These are phyloP conservation scores for Kurtzmaniella cleridarum DNA, from an alignment of 805 yeast genomes.

Conservation along the genomic window DNA sequence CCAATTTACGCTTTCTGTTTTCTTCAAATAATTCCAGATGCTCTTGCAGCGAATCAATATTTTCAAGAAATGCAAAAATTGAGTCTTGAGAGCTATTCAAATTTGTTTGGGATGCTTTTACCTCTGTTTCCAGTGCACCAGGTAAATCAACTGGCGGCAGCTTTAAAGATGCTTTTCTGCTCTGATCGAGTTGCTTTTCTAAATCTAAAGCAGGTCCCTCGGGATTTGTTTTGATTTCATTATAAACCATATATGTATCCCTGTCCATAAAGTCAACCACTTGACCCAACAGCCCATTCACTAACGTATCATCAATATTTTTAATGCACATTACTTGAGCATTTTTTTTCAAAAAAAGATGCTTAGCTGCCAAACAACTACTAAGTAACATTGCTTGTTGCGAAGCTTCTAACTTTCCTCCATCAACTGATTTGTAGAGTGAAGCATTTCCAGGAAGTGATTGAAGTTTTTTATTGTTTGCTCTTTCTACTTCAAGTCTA, in stretches of 20 bases:
- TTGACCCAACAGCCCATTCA: conserved; percentile 73
- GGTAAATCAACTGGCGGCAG: too few relatives aligned
- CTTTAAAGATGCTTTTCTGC: conserved; percentile 6
- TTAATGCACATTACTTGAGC: conserved; percentile 84
- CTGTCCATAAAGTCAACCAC: conserved; percentile 51
- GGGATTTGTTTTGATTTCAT: conserved; percentile 13
- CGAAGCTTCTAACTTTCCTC: conserved; percentile 43
- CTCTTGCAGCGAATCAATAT: conserved; percentile 5
- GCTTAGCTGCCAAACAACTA: conserved; percentile 59
- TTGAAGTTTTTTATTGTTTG: conserved; percentile 49
- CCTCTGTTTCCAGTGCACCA: too few relatives aligned
- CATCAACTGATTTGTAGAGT: conserved; percentile 48
- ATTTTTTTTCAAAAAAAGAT: conserved; percentile 53
- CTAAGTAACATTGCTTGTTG: conserved; percentile 41
- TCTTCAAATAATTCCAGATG: conserved; percentile 11
- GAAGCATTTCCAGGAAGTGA: conserved; percentile 40
- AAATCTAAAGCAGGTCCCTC: conserved; percentile 15
- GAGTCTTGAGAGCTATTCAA: conserved; percentile 23
- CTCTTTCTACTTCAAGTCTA: conserved; percentile 63
- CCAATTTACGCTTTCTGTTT: conserved; percentile 44
- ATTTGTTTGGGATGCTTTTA: too few relatives aligned
- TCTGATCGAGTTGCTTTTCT: conserved; percentile 7
- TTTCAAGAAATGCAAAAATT: conserved; percentile 44
- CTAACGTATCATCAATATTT: conserved; percentile 65
- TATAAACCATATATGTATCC: conserved; percentile 30